Evolutionary conservation across 805 yeast species (phyloP).

Genomic region (Kluyveromyces nonfermentans): DNA sequence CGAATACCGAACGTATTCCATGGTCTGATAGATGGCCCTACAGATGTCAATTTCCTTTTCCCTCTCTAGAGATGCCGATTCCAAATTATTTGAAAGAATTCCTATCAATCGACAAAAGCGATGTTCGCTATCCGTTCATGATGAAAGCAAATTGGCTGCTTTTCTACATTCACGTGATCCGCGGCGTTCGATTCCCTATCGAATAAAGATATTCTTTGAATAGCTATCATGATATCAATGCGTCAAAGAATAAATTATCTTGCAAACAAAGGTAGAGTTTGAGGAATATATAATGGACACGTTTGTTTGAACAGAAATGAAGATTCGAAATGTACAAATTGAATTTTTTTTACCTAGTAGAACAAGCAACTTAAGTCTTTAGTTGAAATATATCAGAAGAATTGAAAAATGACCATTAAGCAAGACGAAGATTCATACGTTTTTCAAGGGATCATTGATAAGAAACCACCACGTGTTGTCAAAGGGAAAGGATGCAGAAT

Average conservation of each 20-base stretch:
- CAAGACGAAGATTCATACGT: conserved; percentile 26
- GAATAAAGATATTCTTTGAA: neutral
- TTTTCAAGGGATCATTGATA: conserved; percentile 35
- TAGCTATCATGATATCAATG: neutral
- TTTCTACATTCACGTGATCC: neutral
- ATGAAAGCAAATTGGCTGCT: neutral
- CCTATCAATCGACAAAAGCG: neutral
- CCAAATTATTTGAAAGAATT: neutral
- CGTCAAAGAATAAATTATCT: neutral
- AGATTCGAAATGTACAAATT: too few species aligned
- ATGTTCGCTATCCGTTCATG: neutral
- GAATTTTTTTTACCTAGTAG: too few species aligned
- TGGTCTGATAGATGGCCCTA: neutral
- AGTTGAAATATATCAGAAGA: neutral
- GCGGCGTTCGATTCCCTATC: neutral
- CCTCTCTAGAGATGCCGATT: neutral
- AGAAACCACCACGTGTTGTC: conserved; percentile 32
- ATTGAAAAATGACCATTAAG: conserved; percentile 5
- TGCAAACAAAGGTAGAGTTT: neutral
- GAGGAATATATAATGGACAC: neutral
- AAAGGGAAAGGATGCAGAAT: conserved; percentile 36
- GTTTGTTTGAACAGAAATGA: neutral
- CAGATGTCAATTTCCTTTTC: neutral
- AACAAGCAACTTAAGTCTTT: neutral
- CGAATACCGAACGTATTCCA: neutral